Base-by-base conservation (phyloP, 2,329 filamentous ascomycete genomes). In the Scedosporium minutisporum region DNA sequence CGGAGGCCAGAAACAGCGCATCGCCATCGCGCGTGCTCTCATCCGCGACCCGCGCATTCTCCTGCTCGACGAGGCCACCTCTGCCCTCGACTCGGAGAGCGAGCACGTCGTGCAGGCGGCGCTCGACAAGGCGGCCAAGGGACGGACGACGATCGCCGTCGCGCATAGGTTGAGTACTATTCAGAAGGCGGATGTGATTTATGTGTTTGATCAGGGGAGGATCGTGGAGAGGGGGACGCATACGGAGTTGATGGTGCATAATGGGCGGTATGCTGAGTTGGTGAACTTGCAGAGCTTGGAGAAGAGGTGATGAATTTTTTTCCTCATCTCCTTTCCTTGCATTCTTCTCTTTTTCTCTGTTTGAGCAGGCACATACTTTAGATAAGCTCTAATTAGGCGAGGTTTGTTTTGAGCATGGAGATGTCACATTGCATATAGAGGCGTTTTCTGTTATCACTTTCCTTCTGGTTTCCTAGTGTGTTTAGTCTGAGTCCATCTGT, bases 121-220 rank as follows among this genome's bases (percentile, higher is more conserved):
- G 0, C 80, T 95, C 16, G 90, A 97, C 73, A 86, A 87, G 65
- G 92, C 92, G 1, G 88, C 91, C 21, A 88, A 90, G 78, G 91
- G 87, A 55, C 84, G 92, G 60, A 96, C 92, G 6, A 97, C 93
- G 0, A 95, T 99, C 65, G 93, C 93, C 0, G 93, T 99, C 1
- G 95, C 95, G 3, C 93, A 99, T 75, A 82, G 95, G 25, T 78
- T 99, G 5, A 91, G 87, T 70, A 97, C 95, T 0, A 97, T 97
- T 65, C 92, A 96, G 72, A 93, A 95, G 72, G 93, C 93, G 0
- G 93, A 97, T 71, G 78, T 93, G 58, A 97, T 97, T 68, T 97
- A 96, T 67, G 93, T 97, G n/a, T 95, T 97, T 72, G 93, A 97
- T 73, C 87, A 90, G 69, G 95, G 93, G 6, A 83, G 85, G 64